A percentile compares a stretch with the other conserved stretches of the same genome.
Conservation (phyloP, 768 basidiomycete genomes). For the Pleurotus cornucopiae region DNA sequence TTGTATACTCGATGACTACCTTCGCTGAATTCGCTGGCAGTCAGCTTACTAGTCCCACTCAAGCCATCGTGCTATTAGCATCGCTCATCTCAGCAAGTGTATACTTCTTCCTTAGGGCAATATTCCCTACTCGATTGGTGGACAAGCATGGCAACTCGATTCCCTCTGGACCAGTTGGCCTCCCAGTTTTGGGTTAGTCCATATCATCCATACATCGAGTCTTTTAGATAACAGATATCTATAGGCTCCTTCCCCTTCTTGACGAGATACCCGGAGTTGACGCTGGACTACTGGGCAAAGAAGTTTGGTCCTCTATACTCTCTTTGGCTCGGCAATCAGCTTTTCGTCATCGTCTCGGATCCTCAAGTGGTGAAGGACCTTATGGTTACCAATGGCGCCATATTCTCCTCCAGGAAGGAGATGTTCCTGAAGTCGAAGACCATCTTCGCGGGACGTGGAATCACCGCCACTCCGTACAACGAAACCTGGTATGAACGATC, state of each 20-base stretch:
- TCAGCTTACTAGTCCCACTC: conserved; percentile 8
- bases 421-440: conserved; percentile 42
- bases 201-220: not conserved
- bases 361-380: conserved; percentile 39
- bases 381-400: conserved; percentile 38
- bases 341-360: conserved; percentile 42
- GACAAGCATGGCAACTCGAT: conserved; percentile 17
- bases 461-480: conserved; percentile 40
- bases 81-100: conserved; percentile 20
- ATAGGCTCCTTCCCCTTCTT: conserved; percentile 34
- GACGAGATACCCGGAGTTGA: conserved; percentile 37
- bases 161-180: conserved; percentile 18
- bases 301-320: conserved; percentile 41
- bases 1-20: not conserved
- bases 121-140: conserved; percentile 1
- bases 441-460: conserved; percentile 37
- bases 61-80: conserved; percentile 12
- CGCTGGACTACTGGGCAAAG: conserved; percentile 36
- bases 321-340: conserved; percentile 42
- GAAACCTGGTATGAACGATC: conserved; percentile 30
- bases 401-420: conserved; percentile 43
- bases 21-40: conserved; percentile 4
- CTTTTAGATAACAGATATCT: not conserved
- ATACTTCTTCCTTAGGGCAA: conserved; percentile 13
- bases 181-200: conserved; percentile 18